phyloP scores from a whole-genome alignment of 345 rosid species.

The Gynandropsis gynandra region DNA sequence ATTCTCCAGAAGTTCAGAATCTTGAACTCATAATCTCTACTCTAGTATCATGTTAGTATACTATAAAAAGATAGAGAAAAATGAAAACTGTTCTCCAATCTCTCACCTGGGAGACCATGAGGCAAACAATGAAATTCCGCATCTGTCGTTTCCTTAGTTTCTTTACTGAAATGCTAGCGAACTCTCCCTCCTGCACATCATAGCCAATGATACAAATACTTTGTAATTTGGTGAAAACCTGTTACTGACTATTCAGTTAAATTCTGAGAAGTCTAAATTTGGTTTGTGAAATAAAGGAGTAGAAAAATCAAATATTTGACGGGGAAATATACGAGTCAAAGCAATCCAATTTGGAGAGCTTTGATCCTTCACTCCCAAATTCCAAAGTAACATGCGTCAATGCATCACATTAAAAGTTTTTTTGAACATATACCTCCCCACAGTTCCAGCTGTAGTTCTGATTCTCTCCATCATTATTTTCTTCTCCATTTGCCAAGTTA shows the following conservation, averaged over 20 bases:
- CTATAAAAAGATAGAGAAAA: constrained; percentile 6
- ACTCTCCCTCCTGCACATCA: constrained; percentile 70
- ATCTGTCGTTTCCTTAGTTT: constrained; percentile 83
- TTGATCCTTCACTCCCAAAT: constrained; percentile 1
- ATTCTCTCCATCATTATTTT: constrained; percentile 86
- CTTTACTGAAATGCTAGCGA: constrained; percentile 69
- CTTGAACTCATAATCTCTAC: constrained; percentile 12
- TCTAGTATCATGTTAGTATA: constrained; percentile 4
- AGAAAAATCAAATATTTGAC: background rate
- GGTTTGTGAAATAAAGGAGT: constrained; percentile 3
- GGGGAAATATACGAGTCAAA: background rate
- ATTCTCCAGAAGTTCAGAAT: constrained; percentile 2
- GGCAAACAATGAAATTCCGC: constrained; percentile 84
- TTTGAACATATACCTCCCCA: constrained; percentile 54
- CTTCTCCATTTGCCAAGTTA: constrained; percentile 92
- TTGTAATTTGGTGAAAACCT: constrained; percentile 4
- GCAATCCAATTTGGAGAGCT: background rate
- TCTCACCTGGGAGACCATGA: constrained; percentile 92
- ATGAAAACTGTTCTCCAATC: constrained; percentile 2
- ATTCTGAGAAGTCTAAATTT: constrained; percentile 2
- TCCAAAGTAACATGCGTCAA: constrained; percentile 5
- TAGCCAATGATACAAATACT: constrained; percentile 10
- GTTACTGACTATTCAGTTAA: background rate
- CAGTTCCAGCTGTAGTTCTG: constrained; percentile 97
- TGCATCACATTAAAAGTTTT: background rate